phyloP scores from a whole-genome alignment of 2,329 filamentous ascomycete species.

The Harringtonia aguacate region DNA sequence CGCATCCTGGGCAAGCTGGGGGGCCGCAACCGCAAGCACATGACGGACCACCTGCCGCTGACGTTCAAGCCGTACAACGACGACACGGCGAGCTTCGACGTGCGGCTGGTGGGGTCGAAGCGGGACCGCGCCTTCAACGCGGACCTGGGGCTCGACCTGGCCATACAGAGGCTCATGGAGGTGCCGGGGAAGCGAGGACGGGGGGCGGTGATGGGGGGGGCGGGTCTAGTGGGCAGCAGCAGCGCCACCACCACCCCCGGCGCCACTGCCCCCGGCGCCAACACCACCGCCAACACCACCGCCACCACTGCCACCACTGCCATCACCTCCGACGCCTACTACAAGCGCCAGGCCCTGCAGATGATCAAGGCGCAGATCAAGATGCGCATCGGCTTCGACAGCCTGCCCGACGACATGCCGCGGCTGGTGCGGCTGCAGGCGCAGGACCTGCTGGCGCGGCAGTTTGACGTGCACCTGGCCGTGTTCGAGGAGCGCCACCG shows the following conservation, averaged over 20 bases:
- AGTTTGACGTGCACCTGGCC: conserved; percentile 59
- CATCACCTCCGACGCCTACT: conserved; percentile 71
- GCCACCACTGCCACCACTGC: too few relatives aligned
- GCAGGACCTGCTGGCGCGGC: conserved; percentile 68
- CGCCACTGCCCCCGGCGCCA: too few relatives aligned
- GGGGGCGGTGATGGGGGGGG: too few relatives aligned
- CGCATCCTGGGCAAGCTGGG: conserved; percentile 93
- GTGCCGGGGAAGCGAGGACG: conserved; percentile 53
- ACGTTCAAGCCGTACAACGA: conserved; percentile 78
- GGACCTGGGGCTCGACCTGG: conserved; percentile 76
- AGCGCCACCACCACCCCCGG: too few relatives aligned
- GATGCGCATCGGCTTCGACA: conserved; percentile 78
- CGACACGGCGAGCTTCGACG: conserved; percentile 76
- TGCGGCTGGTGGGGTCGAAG: conserved; percentile 81
- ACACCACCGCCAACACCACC: too few relatives aligned
- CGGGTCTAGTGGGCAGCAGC: too few relatives aligned
- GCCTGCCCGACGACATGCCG: conserved; percentile 79
- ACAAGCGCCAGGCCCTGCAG: conserved; percentile 87
- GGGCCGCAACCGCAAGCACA: conserved; percentile 88
- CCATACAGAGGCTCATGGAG: conserved; percentile 81
- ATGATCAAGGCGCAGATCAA: conserved; percentile 85
- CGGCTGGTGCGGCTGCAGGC: conserved; percentile 79
- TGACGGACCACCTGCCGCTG: conserved; percentile 80
- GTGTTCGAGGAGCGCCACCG: conserved; percentile 67
- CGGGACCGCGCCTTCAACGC: conserved; percentile 81